Evolutionary conservation across 345 rosid genomes (phyloP).

Genomic region (Ricinus communis): DNA sequence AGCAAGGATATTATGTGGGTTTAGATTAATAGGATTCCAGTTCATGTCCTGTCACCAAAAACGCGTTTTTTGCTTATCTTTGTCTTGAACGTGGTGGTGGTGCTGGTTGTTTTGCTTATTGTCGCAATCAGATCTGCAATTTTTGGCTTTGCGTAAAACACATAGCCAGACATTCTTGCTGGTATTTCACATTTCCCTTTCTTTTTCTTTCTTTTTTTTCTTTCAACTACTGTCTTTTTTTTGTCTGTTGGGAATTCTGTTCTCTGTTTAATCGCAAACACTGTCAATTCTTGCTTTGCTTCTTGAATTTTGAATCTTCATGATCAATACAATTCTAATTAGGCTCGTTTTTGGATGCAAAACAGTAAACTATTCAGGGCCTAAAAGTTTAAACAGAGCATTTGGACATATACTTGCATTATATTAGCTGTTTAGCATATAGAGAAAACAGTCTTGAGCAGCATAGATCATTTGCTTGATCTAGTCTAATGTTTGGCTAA

Average conservation of each 20-base stretch:
- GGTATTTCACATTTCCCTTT: slow-evolving; percentile 28
- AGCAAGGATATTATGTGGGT: background rate
- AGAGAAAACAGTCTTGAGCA: too few relatives aligned
- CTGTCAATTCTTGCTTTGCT: background rate
- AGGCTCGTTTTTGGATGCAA: background rate
- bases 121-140: slow-evolving; percentile 60
- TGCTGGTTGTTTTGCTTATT: slow-evolving; percentile 19
- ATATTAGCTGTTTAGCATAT: too few relatives aligned
- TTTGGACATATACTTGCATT: too few relatives aligned
- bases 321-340: background rate
- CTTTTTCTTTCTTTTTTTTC: too few relatives aligned
- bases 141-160: too few relatives aligned
- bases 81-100: slow-evolving; percentile 13
- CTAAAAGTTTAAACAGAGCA: too few relatives aligned
- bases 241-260: slow-evolving; percentile 4
- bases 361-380: too few relatives aligned
- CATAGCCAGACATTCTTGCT: slow-evolving; percentile 49
- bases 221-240: background rate
- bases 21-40: slow-evolving; percentile 44
- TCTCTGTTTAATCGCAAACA: slow-evolving; percentile 6
- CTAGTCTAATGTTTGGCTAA: slow-evolving; percentile 2
- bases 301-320: background rate
- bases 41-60: slow-evolving; percentile 48
- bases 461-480: slow-evolving; percentile 14
- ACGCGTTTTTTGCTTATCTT: slow-evolving; percentile 52